These are phyloP conservation scores for Nigrospora oryzae DNA, from an alignment of 2,329 filamentous ascomycete genomes.

Conservation along the genomic window DNA sequence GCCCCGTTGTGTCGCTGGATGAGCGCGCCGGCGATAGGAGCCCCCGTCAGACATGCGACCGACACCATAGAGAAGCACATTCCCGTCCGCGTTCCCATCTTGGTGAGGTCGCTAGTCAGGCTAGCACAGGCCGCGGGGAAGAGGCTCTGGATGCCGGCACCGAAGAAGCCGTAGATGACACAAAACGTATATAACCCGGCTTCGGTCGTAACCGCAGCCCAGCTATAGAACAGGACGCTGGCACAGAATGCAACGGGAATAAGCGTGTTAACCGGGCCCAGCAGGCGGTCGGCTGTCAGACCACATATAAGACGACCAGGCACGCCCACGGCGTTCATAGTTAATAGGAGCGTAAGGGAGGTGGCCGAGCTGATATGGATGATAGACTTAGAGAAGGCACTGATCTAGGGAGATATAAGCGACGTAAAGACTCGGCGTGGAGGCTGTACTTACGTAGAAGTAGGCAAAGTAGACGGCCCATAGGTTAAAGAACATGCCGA, in stretches of 20 bases:
- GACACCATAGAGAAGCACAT: conserved; percentile 42
- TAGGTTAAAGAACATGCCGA: conserved; percentile 27
- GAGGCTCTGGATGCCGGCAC: conserved; percentile 12
- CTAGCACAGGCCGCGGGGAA: conserved; percentile 9
- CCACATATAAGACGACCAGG: conserved; percentile 36
- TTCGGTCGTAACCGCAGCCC: conserved; percentile 30
- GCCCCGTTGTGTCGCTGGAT: conserved; percentile 30
- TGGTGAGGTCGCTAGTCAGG: conserved; percentile 35
- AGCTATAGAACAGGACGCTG: conserved; percentile 27
- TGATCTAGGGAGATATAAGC: conserved; percentile 2
- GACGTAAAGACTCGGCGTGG: background rate
- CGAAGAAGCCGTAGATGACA: conserved; percentile 9
- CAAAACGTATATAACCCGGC: conserved; percentile 9
- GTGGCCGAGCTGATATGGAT: background rate
- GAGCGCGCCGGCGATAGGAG: conserved; percentile 41
- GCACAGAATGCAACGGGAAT: conserved; percentile 24
- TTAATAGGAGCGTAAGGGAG: conserved; percentile 35
- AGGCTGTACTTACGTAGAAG: conserved; percentile 7
- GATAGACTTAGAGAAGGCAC: conserved; percentile 6
- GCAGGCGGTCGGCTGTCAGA: conserved; percentile 29
- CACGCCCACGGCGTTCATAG: conserved; percentile 42
- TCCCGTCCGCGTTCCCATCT: conserved; percentile 39
- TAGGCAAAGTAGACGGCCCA: conserved; percentile 10
- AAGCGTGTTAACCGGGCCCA: conserved; percentile 38
- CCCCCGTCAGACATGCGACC: conserved; percentile 39